Base-by-base conservation (phyloP, 2,329 filamentous ascomycete species). In the Coleophoma crateriformis region DNA sequence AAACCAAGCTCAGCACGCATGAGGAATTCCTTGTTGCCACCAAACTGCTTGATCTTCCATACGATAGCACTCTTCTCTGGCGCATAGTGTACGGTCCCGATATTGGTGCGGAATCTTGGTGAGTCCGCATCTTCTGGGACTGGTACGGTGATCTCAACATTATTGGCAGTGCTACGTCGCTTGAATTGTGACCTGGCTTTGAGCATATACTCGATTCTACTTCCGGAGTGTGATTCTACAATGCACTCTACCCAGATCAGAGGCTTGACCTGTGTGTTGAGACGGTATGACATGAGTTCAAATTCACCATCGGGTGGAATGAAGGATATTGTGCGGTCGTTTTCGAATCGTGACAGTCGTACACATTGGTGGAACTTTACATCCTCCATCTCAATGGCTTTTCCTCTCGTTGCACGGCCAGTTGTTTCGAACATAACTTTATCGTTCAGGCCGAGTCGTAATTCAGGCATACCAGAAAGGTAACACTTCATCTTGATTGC, bases 401-500 rank as follows among this genome's bases (percentile, higher is more conserved):
- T 99, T 53, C 94, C 94, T 63, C 94, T 77, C 38, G 92, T 97
- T 14, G 92, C 90, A 54, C 94, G 81, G 27, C 94, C 94, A 0
- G 94, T 99, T 4, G 90, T 95, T 73, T 99, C 94, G 65, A 99
- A 99, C 94, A 99, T 99, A 69, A 90, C 94, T 73, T 99, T 99
- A 76, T 99, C 94, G 74, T 99, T 99, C 65, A 99, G 73, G 4
- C 94, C 94, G 46, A 99, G 72, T 27, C 94, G 86, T 63, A 99
- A 72, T 72, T 99, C 94, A 11, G 94, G 94, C 94, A 99, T 99
- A 51, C 94, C 94, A 43, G 90, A 96, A 14, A 99, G 78, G 67
- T 99, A 99, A 72, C 94, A 99, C 73, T 99, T 99, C 94, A 99
- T 96, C 75, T 99, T 99, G 69, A 99, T 85, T 40, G 94, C 91